Base-by-base conservation (phyloP, 1,284 basidiomycete species). In the Fomes fomentarius region DNA sequence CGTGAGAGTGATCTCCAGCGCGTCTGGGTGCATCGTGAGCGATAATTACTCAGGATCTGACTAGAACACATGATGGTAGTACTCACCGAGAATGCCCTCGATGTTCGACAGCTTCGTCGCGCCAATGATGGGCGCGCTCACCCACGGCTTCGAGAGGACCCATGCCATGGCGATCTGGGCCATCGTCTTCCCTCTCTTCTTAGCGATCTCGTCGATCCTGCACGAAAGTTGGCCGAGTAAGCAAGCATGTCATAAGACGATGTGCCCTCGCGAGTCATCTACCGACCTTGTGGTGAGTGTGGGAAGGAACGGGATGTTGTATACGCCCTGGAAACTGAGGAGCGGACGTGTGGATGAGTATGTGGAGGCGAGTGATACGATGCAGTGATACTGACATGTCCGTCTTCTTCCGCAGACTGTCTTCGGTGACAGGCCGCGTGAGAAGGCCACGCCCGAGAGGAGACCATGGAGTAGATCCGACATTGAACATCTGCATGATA, bases 91-190 rank as follows among this genome's bases (percentile, higher is more conserved):
- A 47, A 78, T 69, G 41, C 82, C 80, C 52, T 75, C 68, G 15
- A 84, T 64, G 61, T 81, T 80, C 58, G 77, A 69, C 8, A 81
- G 63, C 39, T 69, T 78, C 2, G 77, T 82, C 2, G 76, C 76
- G 0, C 81, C 81, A 10, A 83, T 73, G 58, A 83, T 80, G 1
- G 81, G 81, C 6, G 80, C 79, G 19, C 76, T 72, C 8, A 82
- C 76, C 41, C 67, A 75, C 1, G 46, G 47, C 47, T 51, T 56
- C 12, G 54, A 34, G 6, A 54, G 22, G 9, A 51, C 24, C 54
- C 54, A 56, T 12, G 54, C 54, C 17, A 50, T 47, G 5, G 58
- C 56, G n/a, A 64, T 46, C 34, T 67, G 66, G 0, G 66, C 64
- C 66, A 66, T 67, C 42, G 56, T 62, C 14, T 62, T 31, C 15